phyloP scores from a whole-genome alignment of 495 filamentous ascomycete genomes.

The Jackrogersella minutella region DNA sequence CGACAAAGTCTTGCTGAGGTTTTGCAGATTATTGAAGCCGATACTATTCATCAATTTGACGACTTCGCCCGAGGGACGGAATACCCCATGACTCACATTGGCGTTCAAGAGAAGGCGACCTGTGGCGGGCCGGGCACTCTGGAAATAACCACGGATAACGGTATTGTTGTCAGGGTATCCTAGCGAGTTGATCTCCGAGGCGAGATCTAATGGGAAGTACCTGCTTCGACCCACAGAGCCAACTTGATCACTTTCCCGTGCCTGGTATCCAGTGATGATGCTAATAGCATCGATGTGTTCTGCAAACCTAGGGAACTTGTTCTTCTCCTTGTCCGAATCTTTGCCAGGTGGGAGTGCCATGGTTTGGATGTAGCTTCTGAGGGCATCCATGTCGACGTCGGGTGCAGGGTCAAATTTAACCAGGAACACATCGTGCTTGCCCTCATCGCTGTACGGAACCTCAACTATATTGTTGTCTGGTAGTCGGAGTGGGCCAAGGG shows the following conservation, averaged over 20 bases:
- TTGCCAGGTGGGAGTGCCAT: constrained; percentile 50
- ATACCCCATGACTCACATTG: constrained; percentile 59
- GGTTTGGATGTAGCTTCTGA: constrained; percentile 61
- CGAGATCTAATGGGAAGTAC: constrained; percentile 52
- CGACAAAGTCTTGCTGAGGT: constrained; percentile 55
- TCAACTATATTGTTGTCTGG: constrained; percentile 43
- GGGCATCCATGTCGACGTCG: constrained; percentile 55
- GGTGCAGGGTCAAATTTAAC: constrained; percentile 55
- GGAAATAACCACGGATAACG: constrained; percentile 70
- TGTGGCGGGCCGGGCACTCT: constrained; percentile 71
- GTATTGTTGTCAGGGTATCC: constrained; percentile 36
- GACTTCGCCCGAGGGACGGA: constrained; percentile 45
- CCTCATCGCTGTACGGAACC: constrained; percentile 58
- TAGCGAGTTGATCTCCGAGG: constrained; percentile 32
- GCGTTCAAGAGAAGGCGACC: constrained; percentile 70
- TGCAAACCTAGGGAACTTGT: constrained; percentile 51
- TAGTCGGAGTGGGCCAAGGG: constrained; percentile 48
- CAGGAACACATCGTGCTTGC: constrained; percentile 48
- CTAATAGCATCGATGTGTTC: constrained; percentile 58
- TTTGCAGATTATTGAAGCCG: neutral
- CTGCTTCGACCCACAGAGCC: constrained; percentile 51
- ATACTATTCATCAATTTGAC: constrained; percentile 31
- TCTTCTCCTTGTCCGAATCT: too few species aligned
- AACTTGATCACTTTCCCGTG: constrained; percentile 45
- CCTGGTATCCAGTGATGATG: constrained; percentile 54